Evolutionary conservation across 257 asterid genomes (phyloP).

Genomic region (Haberlea rhodopensis): DNA sequence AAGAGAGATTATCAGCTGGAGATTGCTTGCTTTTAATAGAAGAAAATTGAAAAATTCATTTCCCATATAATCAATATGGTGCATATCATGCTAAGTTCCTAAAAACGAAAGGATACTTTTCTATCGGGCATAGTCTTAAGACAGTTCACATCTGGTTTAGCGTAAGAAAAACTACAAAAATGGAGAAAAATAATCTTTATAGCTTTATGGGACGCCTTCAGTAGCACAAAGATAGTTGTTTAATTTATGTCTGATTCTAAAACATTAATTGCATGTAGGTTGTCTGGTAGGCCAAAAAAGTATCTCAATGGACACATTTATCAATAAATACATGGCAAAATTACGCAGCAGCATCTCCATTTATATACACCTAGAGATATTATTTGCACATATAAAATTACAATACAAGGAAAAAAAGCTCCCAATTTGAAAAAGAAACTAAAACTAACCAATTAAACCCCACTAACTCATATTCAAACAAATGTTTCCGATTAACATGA

Average conservation of each 20-base stretch:
- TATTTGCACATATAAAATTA: neutral
- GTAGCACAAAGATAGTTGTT: slow-evolving; percentile 7
- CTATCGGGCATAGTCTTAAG: slow-evolving; percentile 5
- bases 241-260: slow-evolving; percentile 16
- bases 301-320: neutral
- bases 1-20: slow-evolving; percentile 31
- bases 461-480: slow-evolving; percentile 11
- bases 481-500: neutral
- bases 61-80: slow-evolving; percentile 3
- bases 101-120: neutral
- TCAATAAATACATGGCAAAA: neutral
- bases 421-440: slow-evolving; percentile 7
- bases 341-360: neutral
- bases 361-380: neutral
- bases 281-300: slow-evolving; percentile 10
- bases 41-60: neutral
- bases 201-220: slow-evolving; percentile 18
- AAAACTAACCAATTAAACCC: neutral
- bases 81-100: neutral
- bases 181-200: neutral
- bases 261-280: slow-evolving; percentile 12
- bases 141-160: slow-evolving; percentile 3
- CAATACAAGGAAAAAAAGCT: neutral
- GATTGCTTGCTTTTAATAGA: slow-evolving; percentile 1
- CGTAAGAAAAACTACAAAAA: neutral